Percentiles rank a stretch among this genome's conserved stretches.
Evolutionary conservation across 2,329 filamentous ascomycete species (phyloP).

Genomic region (Peltaster fructicola): DNA sequence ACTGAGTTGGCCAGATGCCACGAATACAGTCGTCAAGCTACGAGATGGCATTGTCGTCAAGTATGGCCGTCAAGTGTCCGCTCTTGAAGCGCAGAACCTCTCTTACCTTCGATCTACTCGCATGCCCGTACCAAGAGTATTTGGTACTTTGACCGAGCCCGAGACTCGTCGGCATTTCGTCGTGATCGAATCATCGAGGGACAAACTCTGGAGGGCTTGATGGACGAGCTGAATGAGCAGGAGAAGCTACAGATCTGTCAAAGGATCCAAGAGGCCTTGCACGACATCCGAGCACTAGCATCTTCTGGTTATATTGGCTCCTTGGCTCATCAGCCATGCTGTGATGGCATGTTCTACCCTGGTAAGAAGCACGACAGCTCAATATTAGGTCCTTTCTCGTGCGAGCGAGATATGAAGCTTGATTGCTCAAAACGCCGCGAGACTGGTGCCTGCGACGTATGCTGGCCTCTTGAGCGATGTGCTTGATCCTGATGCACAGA

Average conservation of each 20-base stretch:
- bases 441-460: too few relatives aligned
- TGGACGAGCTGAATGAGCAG: conserved; percentile 3
- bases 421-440: too few relatives aligned
- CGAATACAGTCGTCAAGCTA: conserved; percentile 3
- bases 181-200: conserved; percentile 9
- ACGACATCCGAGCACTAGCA: conserved; percentile 5
- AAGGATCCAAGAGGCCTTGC: conserved; percentile 5
- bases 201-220: conserved; percentile 4
- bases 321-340: conserved; percentile 2
- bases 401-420: too few relatives aligned
- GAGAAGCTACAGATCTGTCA: conserved; percentile 5
- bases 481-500: too few relatives aligned
- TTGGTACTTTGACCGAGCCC: conserved; percentile 3
- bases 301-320: conserved; percentile 5
- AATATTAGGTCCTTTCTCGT: too few relatives aligned
- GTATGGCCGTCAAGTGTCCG: conserved; percentile 2
- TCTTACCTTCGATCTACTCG: conserved; percentile 3
- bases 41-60: conserved; percentile 4
- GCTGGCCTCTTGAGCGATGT: too few relatives aligned
- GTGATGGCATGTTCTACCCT: conserved; percentile 5
- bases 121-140: conserved; percentile 4
- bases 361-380: too few relatives aligned
- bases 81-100: conserved; percentile 3
- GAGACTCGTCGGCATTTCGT: conserved; percentile 4
- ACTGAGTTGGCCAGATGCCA: conserved; percentile 4